Base-by-base conservation (phyloP, 1,284 basidiomycete genomes). In the Schizopora paradoxa region DNA sequence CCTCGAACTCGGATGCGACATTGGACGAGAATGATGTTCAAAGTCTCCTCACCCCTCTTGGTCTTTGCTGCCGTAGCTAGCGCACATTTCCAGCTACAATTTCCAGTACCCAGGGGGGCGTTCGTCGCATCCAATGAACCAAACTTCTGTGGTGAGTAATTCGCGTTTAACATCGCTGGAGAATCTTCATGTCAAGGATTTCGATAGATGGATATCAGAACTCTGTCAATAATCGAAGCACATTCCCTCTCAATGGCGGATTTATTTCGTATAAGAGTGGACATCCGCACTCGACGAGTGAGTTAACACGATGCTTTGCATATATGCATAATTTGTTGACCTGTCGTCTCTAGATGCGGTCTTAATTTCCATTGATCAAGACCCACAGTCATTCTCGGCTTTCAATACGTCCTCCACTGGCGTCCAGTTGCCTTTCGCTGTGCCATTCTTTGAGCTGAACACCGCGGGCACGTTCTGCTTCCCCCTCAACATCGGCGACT, bases 21-120 rank as follows among this genome's bases (percentile, higher is more conserved):
- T n/a, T n/a, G n/a, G n/a, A n/a, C n/a, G n/a, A n/a, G n/a, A n/a
- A n/a, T n/a, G n/a, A n/a, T n/a, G n/a, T n/a, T n/a, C n/a, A n/a
- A n/a, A n/a, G n/a, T n/a, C n/a, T n/a, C n/a, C n/a, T n/a, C n/a
- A n/a, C n/a, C 62, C 31, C 34, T 69, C 34, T 35, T 62, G 38
- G 51, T 55, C 6, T 54, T 72, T 28, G 55, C 67, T 11, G 57
- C 67, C 25, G 58, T 69, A 13, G 70, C 66, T 1, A 64, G 66
- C 26, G 81, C 76, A 10, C 82, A 85, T 59, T 83, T 82, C 58
- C 73, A 69, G 18, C 68, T 83, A 22, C 67, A 74, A 50, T 83
- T 74, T 54, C 81, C 82, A 19, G 54, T 62, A 6, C 73, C 77
- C 23, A 69, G 81, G 43, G 80, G 80, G 1, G 56, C 56, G 0